Base-by-base conservation (phyloP, 2,329 filamentous ascomycete species). In the Peltaster fructicola region DNA sequence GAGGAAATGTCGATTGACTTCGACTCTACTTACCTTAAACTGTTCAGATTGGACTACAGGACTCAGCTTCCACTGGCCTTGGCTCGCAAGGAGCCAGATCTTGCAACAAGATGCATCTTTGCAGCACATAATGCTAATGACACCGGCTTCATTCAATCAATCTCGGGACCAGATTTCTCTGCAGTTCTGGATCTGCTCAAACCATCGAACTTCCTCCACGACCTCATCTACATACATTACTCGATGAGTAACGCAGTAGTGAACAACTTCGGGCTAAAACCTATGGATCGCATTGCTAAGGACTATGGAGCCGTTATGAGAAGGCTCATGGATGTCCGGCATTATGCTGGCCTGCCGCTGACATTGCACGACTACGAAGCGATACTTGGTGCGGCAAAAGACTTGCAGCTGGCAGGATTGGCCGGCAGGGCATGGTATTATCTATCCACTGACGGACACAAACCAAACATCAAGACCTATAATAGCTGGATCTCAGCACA, bases 121-220 rank as follows among this genome's bases (percentile, higher is more conserved):
- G 32, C 37, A 8, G 38, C 38, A 14, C 17, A 32, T n/a, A 26
- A 29, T 10, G 27, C 25, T 7, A 26, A 46, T 6, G 40, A 51
- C 18, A 14, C 30, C 11, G 32, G 39, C 6, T 46, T 42, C 25
- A 30, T 52, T 14, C 23, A 19, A 11, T 39, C 36, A 4, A 43
- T 81, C 12, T 58, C 72, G 1, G 45, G 56, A 2, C 53, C 60
- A 1, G 61, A 61, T 1, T 71, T 81, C 39, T 66, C 68, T 2
- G 68, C 75, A 33, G 61, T 76, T 7, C 45, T 84, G 15, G 59
- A 61, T 16, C 56, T 60, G 4, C n/a, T 82, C 6, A 68, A 77
- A 29, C 73, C 75, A 0, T 39, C 47, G 13, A 47, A 61, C 34
- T 60, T 65, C 31, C 36, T 67, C 19, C 45, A 51, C 13, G 51